Evolutionary conservation across 371 early-diverging fungal genomes (phyloP), one percentile per base, ranked within the genome.

Genomic region (Mortierella sp.): DNA sequence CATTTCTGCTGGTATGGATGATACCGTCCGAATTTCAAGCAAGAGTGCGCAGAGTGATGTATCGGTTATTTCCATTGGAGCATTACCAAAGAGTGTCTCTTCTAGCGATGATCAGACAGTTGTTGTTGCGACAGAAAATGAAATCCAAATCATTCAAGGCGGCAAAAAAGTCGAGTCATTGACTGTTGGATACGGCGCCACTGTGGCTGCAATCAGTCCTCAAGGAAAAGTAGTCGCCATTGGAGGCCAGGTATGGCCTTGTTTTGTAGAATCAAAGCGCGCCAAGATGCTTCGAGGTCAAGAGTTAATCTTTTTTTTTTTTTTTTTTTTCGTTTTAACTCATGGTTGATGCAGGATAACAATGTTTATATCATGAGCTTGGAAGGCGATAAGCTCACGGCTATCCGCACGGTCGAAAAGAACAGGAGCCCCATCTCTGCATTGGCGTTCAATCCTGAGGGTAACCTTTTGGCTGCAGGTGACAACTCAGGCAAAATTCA

Each of bases 401-500:
- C 64, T 49, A 70, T 74, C 34, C 69, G 70, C 19, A 86, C 84
- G 19, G 61, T 91, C 22, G 77, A 83, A 55, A 72, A 76, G 43
- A 91, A 92, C 73, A 84, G 86, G 9, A 92, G 94, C 13, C 85
- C 90, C 8, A 89, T 96, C 75, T 93, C 96, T 0, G 85, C 91
- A 6, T 70, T 98, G 54, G 86, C 94, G 0, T 93, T 90, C 75
- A 93, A 94, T 43, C 95, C 96, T 15, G 83, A 87, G 23, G 87
- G 94, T 19, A 76, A 81, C 0, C 76, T 93, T 58, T 72, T 97
- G 53, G 98, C 97, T 7, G 91, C 90, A 0, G 97, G 94, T 34
- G 96, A 97, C 75, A 83, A 90, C 15, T 88, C 89, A 6, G 93
- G 98, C 55, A 94, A 92, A 72, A 93, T 98, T 40, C 77, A 89